Conservation (phyloP, 352 stramenopile species). For the Pythium coloratum region DNA sequence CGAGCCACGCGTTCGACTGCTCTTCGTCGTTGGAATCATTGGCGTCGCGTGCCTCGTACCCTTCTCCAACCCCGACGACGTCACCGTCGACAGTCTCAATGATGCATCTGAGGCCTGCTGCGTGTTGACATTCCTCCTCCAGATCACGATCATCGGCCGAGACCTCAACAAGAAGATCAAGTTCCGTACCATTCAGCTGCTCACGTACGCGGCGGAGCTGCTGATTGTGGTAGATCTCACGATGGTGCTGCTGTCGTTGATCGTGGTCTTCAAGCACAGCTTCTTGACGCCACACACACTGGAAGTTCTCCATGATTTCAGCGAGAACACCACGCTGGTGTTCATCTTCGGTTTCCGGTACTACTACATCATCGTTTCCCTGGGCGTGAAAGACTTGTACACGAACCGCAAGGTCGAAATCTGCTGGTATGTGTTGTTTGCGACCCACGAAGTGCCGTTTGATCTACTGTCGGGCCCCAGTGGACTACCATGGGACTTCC, state of each 20-base stretch:
- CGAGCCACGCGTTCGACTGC: background rate
- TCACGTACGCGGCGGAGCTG: constrained; percentile 18
- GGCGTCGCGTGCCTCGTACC: constrained; percentile 9
- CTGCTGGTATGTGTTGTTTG: too few relatives aligned
- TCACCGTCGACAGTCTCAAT: constrained; percentile 7
- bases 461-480: too few relatives aligned
- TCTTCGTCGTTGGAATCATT: background rate
- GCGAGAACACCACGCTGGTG: too few relatives aligned
- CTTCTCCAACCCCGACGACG: constrained; percentile 8
- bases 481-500: too few relatives aligned
- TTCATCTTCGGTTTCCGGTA: too few relatives aligned
- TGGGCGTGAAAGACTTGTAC: too few relatives aligned
- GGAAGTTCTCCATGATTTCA: too few relatives aligned
- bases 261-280: constrained; percentile 15
- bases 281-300: constrained; percentile 14
- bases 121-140: constrained; percentile 24
- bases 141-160: constrained; percentile 39
- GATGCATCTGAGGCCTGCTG: constrained; percentile 16
- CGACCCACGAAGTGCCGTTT: too few relatives aligned
- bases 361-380: too few relatives aligned
- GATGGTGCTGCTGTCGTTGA: constrained; percentile 21
- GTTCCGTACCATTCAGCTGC: constrained; percentile 24
- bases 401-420: too few relatives aligned
- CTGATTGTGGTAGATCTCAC: constrained; percentile 25
- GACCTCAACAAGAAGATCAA: constrained; percentile 36